Evolutionary conservation across 2,329 filamentous ascomycete species (phyloP), one percentile per base, ranked within the genome.

Genomic region (Colletotrichum plurivorum): DNA sequence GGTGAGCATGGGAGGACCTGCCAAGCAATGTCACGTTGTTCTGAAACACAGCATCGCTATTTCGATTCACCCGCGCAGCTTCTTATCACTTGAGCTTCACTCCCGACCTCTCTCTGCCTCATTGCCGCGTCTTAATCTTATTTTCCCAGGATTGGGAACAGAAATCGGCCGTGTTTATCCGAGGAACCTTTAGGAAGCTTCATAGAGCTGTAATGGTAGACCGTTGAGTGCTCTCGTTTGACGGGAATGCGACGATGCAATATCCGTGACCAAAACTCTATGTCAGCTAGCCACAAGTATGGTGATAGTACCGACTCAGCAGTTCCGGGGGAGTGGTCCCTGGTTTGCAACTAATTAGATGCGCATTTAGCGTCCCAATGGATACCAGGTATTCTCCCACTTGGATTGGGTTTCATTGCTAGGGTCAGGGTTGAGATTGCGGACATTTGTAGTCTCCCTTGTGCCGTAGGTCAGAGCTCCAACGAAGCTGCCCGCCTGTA

Each of bases 351-450:
- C 36, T 41, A 48, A 51, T 56, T 56, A 41, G 36, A 49, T 49
- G 60, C 60, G 46, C 49, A 25, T 27, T 22, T 52, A 52, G 54
- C 45, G 46, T 31, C 13, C 20, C 49, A 36, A 27, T 9, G 36
- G 25, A 62, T 12, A 52, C 46, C 62, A 59, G 54, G 55, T 43
- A 52, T 36, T 18, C 4, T 9, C n/a, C 22, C n/a, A 16, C 18
- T 41, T 20, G 48, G 60, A 56, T 63, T 63, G 60, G 43, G n/a
- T 27, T 27, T 12, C 18, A 12, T 18, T 22, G 16, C 48, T 7
- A 22, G 27, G 22, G 48, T 20, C 58, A n/a, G 36, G 58, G 31
- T 36, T 53, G 7, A 27, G n/a, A 15, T 51, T 49, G 46, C 8
- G 53, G 53, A 39, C 18, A 41, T 16, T 25, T 22, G 16, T 36